These are phyloP conservation scores for Pseudozyma pruni DNA, from an alignment of 1,284 basidiomycete species.

Conservation along the genomic window DNA sequence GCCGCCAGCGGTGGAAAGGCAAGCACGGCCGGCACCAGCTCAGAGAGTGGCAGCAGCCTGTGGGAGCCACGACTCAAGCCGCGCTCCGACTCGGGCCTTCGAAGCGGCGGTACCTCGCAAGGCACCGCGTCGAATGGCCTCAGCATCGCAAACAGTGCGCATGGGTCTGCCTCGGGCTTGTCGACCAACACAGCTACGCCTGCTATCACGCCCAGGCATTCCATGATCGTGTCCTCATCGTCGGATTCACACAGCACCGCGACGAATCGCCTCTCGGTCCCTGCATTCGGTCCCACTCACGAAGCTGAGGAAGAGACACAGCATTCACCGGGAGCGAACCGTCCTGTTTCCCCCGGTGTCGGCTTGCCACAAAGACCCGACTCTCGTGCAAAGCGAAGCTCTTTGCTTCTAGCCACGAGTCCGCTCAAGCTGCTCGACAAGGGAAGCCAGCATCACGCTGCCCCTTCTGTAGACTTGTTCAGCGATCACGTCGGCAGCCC, in stretches of 20 bases:
- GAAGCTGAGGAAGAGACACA: conserved; percentile 23
- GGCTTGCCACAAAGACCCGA: conserved; percentile 13
- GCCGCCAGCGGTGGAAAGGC: conserved; percentile 41
- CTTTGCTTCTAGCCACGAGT: conserved; percentile 32
- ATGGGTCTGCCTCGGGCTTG: conserved; percentile 19
- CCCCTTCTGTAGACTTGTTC: conserved; percentile 51
- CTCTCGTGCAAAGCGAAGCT: conserved; percentile 22
- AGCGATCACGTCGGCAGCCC: conserved; percentile 50
- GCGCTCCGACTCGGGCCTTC: conserved; percentile 19
- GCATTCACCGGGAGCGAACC: conserved; percentile 4
- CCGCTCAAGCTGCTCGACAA: conserved; percentile 54
- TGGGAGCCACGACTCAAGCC: conserved; percentile 52
- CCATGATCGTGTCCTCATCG: conserved; percentile 19
- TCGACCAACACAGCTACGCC: conserved; percentile 52
- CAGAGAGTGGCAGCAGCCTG: conserved; percentile 41
- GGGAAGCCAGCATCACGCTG: conserved; percentile 44
- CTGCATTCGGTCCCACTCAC: conserved; percentile 27
- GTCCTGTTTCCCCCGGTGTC: conserved; percentile 19
- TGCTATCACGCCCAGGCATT: conserved; percentile 43
- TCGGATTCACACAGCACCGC: conserved; percentile 16
- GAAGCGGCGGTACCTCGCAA: conserved; percentile 2
- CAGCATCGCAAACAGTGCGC: not conserved
- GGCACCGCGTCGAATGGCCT: conserved; percentile 7
- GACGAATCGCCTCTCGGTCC: conserved; percentile 32
- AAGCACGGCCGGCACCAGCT: conserved; percentile 47